Conservation (phyloP, 83 land plant genomes). For the Isoetes engelmannii region DNA sequence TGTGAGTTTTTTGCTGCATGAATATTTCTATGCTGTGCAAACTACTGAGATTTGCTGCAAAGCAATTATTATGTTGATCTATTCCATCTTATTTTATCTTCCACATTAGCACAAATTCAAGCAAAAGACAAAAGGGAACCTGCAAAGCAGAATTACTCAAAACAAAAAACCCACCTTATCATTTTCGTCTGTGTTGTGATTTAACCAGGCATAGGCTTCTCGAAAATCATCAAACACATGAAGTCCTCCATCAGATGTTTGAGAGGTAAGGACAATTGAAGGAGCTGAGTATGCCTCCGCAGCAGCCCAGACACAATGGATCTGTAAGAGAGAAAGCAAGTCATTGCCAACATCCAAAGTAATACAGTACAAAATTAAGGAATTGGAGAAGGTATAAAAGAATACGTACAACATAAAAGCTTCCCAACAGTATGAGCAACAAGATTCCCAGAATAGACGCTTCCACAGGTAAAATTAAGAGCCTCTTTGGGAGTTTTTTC, state of each 20-base stretch:
- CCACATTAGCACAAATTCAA: not conserved
- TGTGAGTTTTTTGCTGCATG: no score
- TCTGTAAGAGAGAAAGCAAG: conserved; percentile 26
- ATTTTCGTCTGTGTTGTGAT: conserved; percentile 92
- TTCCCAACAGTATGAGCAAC: conserved; percentile 63
- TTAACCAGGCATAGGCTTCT: conserved; percentile 94
- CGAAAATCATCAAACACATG: conserved; percentile 99
- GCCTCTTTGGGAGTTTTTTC: conserved; percentile 34
- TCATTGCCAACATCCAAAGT: not conserved
- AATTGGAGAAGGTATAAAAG: conserved; percentile 10
- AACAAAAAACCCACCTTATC: conserved; percentile 62
- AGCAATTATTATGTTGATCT: no score
- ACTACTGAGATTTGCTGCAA: no score
- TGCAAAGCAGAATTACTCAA: not conserved
- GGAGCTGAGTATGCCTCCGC: conserved; percentile 99
- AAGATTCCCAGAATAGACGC: conserved; percentile 73
- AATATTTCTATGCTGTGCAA: no score
- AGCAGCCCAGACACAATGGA: conserved; percentile 99
- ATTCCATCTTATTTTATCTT: no score
- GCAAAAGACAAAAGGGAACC: not conserved
- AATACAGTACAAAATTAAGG: not conserved
- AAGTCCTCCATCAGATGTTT: conserved; percentile 68
- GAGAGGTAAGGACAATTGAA: conserved; percentile 92
- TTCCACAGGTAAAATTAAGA: conserved; percentile 68
- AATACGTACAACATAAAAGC: conserved; percentile 86